Percentiles rank a stretch among this genome's conserved stretches.
phyloP scores from a whole-genome alignment of 2,329 filamentous ascomycete genomes.

The Aspergillus sp. region DNA sequence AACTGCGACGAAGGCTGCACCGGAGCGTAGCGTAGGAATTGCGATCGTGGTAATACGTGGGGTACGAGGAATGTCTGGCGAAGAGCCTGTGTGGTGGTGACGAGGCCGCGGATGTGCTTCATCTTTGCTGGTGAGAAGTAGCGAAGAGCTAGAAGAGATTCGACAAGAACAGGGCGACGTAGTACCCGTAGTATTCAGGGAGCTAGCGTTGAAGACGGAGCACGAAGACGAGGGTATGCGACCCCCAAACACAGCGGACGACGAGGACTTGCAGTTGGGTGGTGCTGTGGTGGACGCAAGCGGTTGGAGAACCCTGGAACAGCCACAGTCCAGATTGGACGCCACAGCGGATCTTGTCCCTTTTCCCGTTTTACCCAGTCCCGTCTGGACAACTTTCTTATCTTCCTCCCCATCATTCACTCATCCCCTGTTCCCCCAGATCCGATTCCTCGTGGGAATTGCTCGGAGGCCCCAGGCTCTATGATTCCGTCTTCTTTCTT shows the following conservation, averaged over 20 bases:
- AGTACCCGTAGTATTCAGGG: neutral
- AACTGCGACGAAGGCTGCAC: slow-evolving; percentile 14
- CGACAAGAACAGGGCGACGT: neutral
- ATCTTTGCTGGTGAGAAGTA: slow-evolving; percentile 19
- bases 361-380: slow-evolving; percentile 11
- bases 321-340: slow-evolving; percentile 13
- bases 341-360: slow-evolving; percentile 18
- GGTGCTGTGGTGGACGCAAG: slow-evolving; percentile 5
- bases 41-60: slow-evolving; percentile 13
- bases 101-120: slow-evolving; percentile 34
- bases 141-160: neutral
- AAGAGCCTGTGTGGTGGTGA: slow-evolving; percentile 33
- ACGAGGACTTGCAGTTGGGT: neutral
- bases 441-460: slow-evolving; percentile 21
- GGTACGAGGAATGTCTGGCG: slow-evolving; percentile 31
- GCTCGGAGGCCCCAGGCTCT: slow-evolving; percentile 27
- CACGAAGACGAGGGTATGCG: neutral
- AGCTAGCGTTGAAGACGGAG: neutral
- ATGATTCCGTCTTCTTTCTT: slow-evolving; percentile 26
- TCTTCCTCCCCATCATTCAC: slow-evolving; percentile 16
- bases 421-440: slow-evolving; percentile 12
- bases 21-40: slow-evolving; percentile 12
- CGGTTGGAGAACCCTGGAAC: slow-evolving; percentile 5
- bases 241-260: neutral
- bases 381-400: slow-evolving; percentile 20